Evolutionary conservation across 139 green algal species (phyloP).

Genomic region (Chlamydomonas eustigma): DNA sequence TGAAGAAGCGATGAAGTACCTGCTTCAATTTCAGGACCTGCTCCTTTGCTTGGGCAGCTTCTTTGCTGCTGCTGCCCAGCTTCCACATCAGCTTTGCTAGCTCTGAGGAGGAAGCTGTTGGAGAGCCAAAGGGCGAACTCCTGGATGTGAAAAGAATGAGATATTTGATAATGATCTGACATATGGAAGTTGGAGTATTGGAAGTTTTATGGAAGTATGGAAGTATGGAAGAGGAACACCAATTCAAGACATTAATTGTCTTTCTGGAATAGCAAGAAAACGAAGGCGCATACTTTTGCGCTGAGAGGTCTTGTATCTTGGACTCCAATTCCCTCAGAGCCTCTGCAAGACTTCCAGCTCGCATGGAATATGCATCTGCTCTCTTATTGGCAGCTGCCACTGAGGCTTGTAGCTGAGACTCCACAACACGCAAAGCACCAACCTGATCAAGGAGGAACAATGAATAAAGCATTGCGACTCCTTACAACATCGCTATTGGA

Average conservation of each 20-base stretch:
- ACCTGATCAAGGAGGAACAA: background rate
- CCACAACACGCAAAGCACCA: background rate
- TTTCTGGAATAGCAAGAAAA: too few species aligned
- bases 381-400: background rate
- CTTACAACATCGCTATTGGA: too few species aligned
- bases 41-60: slow-evolving; percentile 8
- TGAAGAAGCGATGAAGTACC: too few species aligned
- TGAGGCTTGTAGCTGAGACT: background rate
- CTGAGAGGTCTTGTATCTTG: background rate
- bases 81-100: background rate
- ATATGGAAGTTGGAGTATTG: too few species aligned
- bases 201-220: too few species aligned
- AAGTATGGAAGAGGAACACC: too few species aligned
- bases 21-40: slow-evolving; percentile 28
- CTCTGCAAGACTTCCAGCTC: background rate
- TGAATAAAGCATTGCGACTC: background rate
- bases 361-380: background rate
- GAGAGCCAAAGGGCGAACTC: too few species aligned
- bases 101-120: too few species aligned
- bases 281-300: too few species aligned
- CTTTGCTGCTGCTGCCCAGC: background rate
- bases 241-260: too few species aligned
- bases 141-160: too few species aligned
- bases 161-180: too few species aligned
- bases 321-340: background rate